Evolutionary conservation across 2,329 filamentous ascomycete genomes (phyloP).

Genomic region (Phaeosphaeriaceae sp.): DNA sequence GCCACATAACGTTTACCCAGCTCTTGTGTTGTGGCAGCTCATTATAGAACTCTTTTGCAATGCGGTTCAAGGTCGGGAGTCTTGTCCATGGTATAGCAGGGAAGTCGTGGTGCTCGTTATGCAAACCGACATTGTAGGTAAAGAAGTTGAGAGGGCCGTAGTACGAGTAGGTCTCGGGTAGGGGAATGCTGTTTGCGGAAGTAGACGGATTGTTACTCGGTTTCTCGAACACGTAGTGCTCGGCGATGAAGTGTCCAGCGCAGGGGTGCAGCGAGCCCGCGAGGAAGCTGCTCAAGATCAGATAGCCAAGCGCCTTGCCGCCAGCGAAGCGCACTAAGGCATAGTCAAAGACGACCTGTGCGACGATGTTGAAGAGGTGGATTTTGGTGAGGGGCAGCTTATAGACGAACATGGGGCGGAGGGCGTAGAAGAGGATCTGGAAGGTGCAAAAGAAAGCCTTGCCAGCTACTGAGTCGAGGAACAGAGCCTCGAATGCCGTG

Average conservation of each 20-base stretch:
- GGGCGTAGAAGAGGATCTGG: constrained; percentile 97
- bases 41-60: constrained; percentile 91
- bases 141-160: constrained; percentile 91
- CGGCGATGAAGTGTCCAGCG: constrained; percentile 97
- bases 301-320: constrained; percentile 74
- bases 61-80: constrained; percentile 75
- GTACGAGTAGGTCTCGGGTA: constrained; percentile 96
- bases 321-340: constrained; percentile 68
- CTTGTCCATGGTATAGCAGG: constrained; percentile 95
- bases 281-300: constrained; percentile 89
- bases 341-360: constrained; percentile 81
- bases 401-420: constrained; percentile 95
- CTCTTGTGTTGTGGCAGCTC: constrained; percentile 85
- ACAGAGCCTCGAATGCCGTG: constrained; percentile 86
- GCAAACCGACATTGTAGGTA: constrained; percentile 95
- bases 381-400: constrained; percentile 84
- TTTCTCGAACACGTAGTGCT: constrained; percentile 70
- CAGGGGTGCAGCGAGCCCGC: constrained; percentile 93
- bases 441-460: constrained; percentile 99
- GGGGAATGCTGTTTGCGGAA: constrained; percentile 56
- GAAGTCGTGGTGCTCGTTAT: constrained; percentile 99
- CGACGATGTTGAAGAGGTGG: constrained; percentile 80
- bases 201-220: constrained; percentile 63
- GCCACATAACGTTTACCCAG: constrained; percentile 94
- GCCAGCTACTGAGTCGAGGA: constrained; percentile 92